A percentile compares a stretch with the other conserved stretches of the same genome.
phyloP scores from a whole-genome alignment of 164 flowering plant species.

The Cinnamomum micranthum region DNA sequence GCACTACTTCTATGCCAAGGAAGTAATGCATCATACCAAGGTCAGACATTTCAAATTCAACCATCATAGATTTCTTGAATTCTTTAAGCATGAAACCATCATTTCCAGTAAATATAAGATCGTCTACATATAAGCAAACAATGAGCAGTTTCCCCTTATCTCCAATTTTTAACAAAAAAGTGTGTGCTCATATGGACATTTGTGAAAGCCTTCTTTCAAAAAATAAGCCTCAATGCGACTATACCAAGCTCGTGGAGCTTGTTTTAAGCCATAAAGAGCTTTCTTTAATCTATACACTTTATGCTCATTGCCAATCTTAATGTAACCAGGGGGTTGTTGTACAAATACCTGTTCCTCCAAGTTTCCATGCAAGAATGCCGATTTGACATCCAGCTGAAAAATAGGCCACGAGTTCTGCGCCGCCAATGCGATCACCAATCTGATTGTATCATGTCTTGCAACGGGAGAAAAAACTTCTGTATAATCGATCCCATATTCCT shows the following conservation, averaged over 20 bases:
- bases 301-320: conserved; percentile 8
- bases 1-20: conserved; percentile 11
- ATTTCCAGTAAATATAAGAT: conserved; percentile 10
- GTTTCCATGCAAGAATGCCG: conserved; percentile 19
- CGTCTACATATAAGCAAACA: conserved; percentile 7
- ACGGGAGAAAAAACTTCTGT: conserved; percentile 8
- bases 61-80: conserved; percentile 5
- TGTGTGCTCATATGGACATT: conserved; percentile 6
- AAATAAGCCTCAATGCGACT: conserved; percentile 10
- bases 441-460: conserved; percentile 12
- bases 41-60: conserved; percentile 9
- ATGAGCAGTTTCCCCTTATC: not conserved
- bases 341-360: conserved; percentile 12
- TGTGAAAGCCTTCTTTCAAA: not conserved
- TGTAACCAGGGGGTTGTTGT: conserved; percentile 13
- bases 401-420: conserved; percentile 7
- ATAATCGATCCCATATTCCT: conserved; percentile 3
- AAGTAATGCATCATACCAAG: conserved; percentile 11
- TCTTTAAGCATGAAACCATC: not conserved
- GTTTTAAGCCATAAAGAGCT: conserved; percentile 12
- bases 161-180: not conserved
- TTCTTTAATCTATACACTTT: conserved; percentile 14
- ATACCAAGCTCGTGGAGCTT: conserved; percentile 15
- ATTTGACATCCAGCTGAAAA: conserved; percentile 12
- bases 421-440: conserved; percentile 12